These are phyloP conservation scores for Trichoderma guizhouense DNA, from an alignment of 2,329 filamentous ascomycete species.

Conservation along the genomic window DNA sequence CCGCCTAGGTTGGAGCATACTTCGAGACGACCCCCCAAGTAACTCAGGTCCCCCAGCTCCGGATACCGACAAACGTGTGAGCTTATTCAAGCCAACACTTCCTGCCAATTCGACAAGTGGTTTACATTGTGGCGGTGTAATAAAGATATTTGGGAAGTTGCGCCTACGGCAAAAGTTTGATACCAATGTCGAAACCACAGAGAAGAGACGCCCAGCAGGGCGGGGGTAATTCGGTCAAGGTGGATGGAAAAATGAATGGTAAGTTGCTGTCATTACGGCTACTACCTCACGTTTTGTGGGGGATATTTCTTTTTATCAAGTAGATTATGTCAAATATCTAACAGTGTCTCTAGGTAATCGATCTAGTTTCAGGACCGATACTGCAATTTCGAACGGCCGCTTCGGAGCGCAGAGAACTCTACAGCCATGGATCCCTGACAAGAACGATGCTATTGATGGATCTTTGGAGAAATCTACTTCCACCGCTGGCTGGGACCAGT, in stretches of 20 bases:
- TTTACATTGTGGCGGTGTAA: conserved; percentile 24
- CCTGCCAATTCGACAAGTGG: conserved; percentile 22
- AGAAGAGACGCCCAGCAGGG: conserved; percentile 33
- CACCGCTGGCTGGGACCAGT: conserved; percentile 78
- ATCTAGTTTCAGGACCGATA: conserved; percentile 76
- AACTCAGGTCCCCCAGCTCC: background rate
- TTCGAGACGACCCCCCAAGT: background rate
- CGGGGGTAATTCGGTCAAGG: conserved; percentile 30
- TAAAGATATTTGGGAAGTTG: conserved; percentile 26
- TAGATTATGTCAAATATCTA: background rate
- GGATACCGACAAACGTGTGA: background rate
- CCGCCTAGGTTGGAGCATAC: background rate
- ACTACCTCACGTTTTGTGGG: background rate
- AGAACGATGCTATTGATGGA: conserved; percentile 59
- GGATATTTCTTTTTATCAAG: background rate
- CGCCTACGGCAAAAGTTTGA: conserved; percentile 23
- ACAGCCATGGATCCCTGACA: conserved; percentile 75
- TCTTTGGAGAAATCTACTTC: conserved; percentile 63
- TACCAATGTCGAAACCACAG: conserved; percentile 38
- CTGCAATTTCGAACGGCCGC: conserved; percentile 77
- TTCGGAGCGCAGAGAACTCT: conserved; percentile 69
- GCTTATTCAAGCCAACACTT: background rate
- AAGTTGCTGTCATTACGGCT: conserved; percentile 17
- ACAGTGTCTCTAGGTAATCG: conserved; percentile 53
- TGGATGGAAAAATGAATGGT: conserved; percentile 38